Base-by-base conservation (phyloP, 2,329 filamentous ascomycete species). In the Trichoderma asperellum region DNA sequence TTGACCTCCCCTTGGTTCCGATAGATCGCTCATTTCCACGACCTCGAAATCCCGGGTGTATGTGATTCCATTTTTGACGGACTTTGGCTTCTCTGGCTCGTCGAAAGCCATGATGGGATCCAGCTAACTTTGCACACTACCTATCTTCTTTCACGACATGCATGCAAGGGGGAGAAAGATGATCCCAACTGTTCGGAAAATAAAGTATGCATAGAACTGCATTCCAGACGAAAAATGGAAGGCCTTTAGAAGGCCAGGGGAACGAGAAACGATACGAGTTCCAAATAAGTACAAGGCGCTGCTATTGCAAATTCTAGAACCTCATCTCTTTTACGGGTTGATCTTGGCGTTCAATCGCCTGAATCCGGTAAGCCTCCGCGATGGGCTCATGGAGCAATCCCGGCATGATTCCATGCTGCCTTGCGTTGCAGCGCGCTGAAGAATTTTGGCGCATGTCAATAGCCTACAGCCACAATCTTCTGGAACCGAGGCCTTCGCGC, bases 11-110 rank as follows among this genome's bases (percentile, higher is more conserved):
- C 21, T 53, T 34, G 32, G 35, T 32, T 63, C 32, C 32, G 60
- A 29, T 21, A 63, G 32, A 21, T 63, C 60, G 16, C 60, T 63
- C 60, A 63, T 63, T 27, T 63, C 60, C 32, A 63, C 32, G 14
- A 63, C 47, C 24, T 63, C 60, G 12, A 63, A 63, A n/a, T 63
- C 47, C 10, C 60, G 49, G 16, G 60, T 63, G 18, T 63, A 63
- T 55, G 60, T 63, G 47, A 63, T 63, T 18, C 60, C 60, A 63
- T 63, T 63, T 35, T 63, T 63, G 47, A 40, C 35, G 60, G 60
- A 63, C 35, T 63, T 63, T 37, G 60, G 60, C 47, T 55, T 63
- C 34, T 63, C 60, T 16, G 60, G 60, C 14, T 55, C 60, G 21
- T 63, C 34, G 16, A 34, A 63, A 14, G 60, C 47, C 60, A 63